Evolutionary conservation across 106 monocot species (phyloP), one percentile per base, ranked within the genome.

Genomic region (Agapanthus africanus): DNA sequence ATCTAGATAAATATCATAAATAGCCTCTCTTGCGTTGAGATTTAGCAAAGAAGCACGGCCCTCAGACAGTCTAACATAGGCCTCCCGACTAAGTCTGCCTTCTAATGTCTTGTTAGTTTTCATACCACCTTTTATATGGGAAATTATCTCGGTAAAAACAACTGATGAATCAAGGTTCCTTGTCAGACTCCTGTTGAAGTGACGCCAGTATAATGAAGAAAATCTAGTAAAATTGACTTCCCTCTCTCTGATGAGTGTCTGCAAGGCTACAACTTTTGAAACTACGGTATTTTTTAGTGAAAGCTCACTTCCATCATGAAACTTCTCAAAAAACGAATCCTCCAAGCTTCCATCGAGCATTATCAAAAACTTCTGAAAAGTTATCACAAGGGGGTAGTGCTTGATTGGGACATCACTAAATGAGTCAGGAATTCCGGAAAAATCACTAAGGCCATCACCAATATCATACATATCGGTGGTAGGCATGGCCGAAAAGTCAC

Each of bases 141-240:
- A 87, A 59, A 87, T 79, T 68, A 91, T 91, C 68, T 91, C 71
- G 15, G 79, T 77, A 37, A 77, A 91, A 21, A 91, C 87, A 28
- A 72, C 74, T 18, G 77, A 64, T 0, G 81, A n/a, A 66, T 91
- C 87, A 3, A 91, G 61, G 23, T 79, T 81, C 70, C 73, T 87
- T 1, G 81, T 91, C 8, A 91, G 49, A 7, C 73, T 56, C 6
- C 11, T 18, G 66, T 78, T 73, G 47, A 91, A 91, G 73, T 79
- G 84, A 4, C 78, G 79, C 90, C 90, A 91, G 34, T 91, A 91
- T n/a, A 51, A 70, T 26, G 40, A 39, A 40, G 54, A 56, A 84
- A 91, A 91, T 13, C 71, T 76, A 0, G 79, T 81, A 75, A 65
- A 84, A 11, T 30, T 74, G n/a, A 91, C 87, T 65, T 91, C 90